Evolutionary conservation across 805 yeast genomes (phyloP).

Genomic region (Candida oleophila): DNA sequence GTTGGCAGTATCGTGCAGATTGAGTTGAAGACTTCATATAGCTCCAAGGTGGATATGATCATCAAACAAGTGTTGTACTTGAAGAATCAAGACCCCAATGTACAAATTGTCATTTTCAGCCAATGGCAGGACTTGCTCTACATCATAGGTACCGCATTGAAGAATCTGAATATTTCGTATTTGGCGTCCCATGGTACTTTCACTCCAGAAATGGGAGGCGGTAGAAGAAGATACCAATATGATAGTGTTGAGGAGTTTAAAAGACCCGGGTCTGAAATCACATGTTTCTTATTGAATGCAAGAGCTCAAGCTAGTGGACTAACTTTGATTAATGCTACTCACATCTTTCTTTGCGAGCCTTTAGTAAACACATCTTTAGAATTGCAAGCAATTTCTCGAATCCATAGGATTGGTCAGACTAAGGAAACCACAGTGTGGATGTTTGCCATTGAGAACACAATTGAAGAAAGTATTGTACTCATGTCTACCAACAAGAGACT

Average conservation of each 20-base stretch:
- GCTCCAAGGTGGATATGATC: constrained; percentile 85
- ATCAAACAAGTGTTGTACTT: constrained; percentile 70
- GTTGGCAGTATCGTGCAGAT: constrained; percentile 45
- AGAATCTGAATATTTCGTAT: constrained; percentile 52
- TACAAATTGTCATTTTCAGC: constrained; percentile 84
- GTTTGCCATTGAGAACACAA: constrained; percentile 78
- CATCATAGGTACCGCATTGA: constrained; percentile 65
- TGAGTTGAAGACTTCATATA: constrained; percentile 48
- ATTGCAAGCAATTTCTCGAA: constrained; percentile 86
- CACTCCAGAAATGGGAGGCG: constrained; percentile 29
- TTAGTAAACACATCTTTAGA: constrained; percentile 84
- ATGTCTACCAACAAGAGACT: constrained; percentile 63
- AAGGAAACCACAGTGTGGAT: constrained; percentile 86
- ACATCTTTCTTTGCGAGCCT: constrained; percentile 91
- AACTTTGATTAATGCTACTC: constrained; percentile 88
- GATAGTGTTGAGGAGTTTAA: constrained; percentile 60
- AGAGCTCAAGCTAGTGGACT: constrained; percentile 88
- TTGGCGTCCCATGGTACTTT: constrained; percentile 52
- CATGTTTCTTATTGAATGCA: constrained; percentile 85
- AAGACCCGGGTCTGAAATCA: constrained; percentile 52
- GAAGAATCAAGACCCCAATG: constrained; percentile 52
- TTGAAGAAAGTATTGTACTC: constrained; percentile 84
- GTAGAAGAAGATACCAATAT: constrained; percentile 23
- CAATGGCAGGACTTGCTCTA: constrained; percentile 81
- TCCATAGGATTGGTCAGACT: constrained; percentile 89